Conservation (phyloP, 805 yeast species). For the Wickerhamiella occidentalis region DNA sequence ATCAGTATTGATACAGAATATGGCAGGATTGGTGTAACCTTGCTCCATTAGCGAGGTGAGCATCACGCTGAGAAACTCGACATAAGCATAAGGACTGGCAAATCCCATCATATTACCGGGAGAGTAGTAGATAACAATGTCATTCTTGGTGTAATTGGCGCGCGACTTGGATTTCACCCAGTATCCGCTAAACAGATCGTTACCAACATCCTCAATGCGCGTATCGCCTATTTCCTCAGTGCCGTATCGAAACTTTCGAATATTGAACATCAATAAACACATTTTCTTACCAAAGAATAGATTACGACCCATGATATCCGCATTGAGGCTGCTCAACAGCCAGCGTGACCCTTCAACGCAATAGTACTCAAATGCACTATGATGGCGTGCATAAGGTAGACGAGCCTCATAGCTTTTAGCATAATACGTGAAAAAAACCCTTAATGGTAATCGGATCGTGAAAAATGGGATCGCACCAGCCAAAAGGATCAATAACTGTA, state of each 20-base stretch:
- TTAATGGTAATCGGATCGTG: constrained; percentile 21
- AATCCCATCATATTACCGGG: constrained; percentile 31
- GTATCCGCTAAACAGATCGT: constrained; percentile 25
- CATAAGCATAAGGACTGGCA: constrained; percentile 33
- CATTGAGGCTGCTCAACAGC: constrained; percentile 20
- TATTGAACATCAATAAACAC: constrained; percentile 18
- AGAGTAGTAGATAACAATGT: constrained; percentile 34
- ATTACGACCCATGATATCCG: constrained; percentile 17
- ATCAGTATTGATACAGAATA: constrained; percentile 31
- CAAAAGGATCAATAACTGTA: background rate
- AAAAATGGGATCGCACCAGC: constrained; percentile 10
- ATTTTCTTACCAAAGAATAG: constrained; percentile 21
- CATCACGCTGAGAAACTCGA: constrained; percentile 35
- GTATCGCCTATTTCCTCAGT: constrained; percentile 25
- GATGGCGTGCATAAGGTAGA: constrained; percentile 18
- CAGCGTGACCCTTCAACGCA: constrained; percentile 20
- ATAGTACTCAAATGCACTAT: constrained; percentile 21
- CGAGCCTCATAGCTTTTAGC: constrained; percentile 22
- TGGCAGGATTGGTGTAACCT: constrained; percentile 40
- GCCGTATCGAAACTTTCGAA: constrained; percentile 25
- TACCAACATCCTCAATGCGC: constrained; percentile 17
- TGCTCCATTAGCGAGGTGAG: constrained; percentile 34
- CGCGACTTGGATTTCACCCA: constrained; percentile 29
- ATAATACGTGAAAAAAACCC: constrained; percentile 18
- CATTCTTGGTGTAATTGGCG: constrained; percentile 22